Conservation (phyloP, 1,139 yeast genomes). For the Candida sanyaensis region DNA sequence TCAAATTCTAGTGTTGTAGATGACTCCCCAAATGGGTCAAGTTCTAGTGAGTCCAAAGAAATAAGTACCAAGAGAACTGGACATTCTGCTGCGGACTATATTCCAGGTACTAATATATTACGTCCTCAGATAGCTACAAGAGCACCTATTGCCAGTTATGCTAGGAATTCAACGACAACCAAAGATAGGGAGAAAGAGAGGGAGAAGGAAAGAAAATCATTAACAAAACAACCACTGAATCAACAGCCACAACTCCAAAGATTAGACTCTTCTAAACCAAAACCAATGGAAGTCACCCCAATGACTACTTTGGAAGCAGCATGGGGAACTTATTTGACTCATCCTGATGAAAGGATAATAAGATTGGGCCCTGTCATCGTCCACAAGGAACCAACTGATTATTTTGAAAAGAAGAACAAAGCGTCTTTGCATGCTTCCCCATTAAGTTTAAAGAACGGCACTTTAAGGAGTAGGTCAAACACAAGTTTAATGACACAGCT, state of each 20-base stretch:
- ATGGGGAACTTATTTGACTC: conserved; percentile 62
- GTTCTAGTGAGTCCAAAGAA: conserved; percentile 10
- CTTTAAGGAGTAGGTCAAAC: conserved; percentile 19
- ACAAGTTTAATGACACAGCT: conserved; percentile 52
- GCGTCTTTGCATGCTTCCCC: conserved; percentile 67
- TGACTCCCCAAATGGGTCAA: conserved; percentile 14
- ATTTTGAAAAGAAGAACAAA: conserved; percentile 56
- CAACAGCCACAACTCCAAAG: conserved; percentile 12
- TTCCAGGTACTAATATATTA: conserved; percentile 61
- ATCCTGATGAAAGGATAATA: conserved; percentile 70
- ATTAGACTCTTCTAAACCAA: conserved; percentile 20
- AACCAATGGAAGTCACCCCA: conserved; percentile 51
- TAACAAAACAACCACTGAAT: conserved; percentile 1
- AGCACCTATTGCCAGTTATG: conserved; percentile 23
- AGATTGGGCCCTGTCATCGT: conserved; percentile 58
- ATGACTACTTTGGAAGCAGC: conserved; percentile 63
- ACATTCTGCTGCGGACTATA: conserved; percentile 32
- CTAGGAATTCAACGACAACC: conserved; percentile 4
- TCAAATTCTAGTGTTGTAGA: conserved; percentile 16
- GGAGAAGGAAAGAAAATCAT: conserved; percentile 6
- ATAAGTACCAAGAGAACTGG: conserved; percentile 5
- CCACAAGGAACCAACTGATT: conserved; percentile 39
- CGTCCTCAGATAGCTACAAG: conserved; percentile 52
- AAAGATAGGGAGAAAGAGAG: conserved; percentile 1
- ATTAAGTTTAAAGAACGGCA: conserved; percentile 37